Evolutionary conservation across 208 protist species (phyloP).

Genomic region (Leishmania braziliensis): DNA sequence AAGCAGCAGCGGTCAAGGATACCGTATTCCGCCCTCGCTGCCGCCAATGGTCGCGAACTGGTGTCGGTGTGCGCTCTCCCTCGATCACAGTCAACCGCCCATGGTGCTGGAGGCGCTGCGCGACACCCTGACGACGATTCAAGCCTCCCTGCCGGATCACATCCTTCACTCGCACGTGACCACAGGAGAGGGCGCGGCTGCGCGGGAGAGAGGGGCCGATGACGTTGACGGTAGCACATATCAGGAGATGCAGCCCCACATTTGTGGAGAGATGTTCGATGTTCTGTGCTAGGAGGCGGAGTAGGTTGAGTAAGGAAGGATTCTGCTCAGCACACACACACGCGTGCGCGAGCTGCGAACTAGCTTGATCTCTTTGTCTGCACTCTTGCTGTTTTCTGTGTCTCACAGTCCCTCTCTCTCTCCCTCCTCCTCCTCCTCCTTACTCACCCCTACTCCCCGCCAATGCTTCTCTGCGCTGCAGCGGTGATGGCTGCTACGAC

Average conservation of each 20-base stretch:
- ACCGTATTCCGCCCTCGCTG: slow-evolving; percentile 35
- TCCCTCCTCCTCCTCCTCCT: slow-evolving; percentile 26
- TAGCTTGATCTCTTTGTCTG: not conserved
- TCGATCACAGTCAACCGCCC: slow-evolving; percentile 22
- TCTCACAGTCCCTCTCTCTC: not conserved
- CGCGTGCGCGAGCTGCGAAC: not conserved
- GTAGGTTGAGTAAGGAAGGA: not conserved
- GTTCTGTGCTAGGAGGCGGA: not conserved
- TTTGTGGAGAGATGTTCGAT: not conserved
- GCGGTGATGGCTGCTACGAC: not conserved
- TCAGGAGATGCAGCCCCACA: slow-evolving; percentile 1
- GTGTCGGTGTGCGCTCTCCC: slow-evolving; percentile 29
- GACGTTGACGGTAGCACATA: not conserved
- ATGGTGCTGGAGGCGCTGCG: slow-evolving; percentile 35
- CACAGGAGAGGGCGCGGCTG: not conserved
- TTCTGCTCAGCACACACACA: not conserved
- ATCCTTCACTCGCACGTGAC: not conserved
- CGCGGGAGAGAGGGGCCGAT: not conserved
- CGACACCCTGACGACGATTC: slow-evolving; percentile 16
- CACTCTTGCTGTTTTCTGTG: not conserved
- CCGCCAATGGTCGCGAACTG: slow-evolving; percentile 25
- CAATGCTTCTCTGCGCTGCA: not conserved
- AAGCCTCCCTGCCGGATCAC: slow-evolving; percentile 10
- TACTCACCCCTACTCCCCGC: not conserved
- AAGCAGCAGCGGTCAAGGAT: slow-evolving; percentile 32